Percentiles rank a stretch among this genome's conserved stretches.
Conservation (phyloP, 352 stramenopile genomes). For the Globisporangium okanoganense region DNA sequence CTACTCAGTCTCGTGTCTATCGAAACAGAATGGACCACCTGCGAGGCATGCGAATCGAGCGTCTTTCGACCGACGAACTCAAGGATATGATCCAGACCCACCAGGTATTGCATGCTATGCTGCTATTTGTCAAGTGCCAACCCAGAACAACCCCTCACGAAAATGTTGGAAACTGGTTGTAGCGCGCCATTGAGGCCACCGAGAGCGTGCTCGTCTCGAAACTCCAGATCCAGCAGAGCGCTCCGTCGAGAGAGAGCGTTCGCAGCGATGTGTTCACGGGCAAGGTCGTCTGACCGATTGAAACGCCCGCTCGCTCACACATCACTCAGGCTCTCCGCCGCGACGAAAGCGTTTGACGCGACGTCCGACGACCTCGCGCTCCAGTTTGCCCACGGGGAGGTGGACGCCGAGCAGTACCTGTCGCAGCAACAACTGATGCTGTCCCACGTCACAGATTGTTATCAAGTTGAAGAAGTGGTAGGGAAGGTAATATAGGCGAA, state of each 20-base stretch:
- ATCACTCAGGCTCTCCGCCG: too few species aligned
- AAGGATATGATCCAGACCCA: constrained; percentile 61
- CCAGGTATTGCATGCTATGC: constrained; percentile 30
- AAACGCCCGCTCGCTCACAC: constrained; percentile 11
- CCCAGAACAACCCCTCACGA: too few species aligned
- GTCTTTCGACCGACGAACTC: constrained; percentile 27
- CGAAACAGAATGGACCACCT: constrained; percentile 37
- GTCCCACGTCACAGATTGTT: too few species aligned
- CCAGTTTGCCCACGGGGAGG: too few species aligned
- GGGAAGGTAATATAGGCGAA: too few species aligned
- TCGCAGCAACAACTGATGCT: too few species aligned
- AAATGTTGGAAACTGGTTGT: not conserved
- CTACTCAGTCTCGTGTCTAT: not conserved
- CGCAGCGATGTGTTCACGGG: too few species aligned
- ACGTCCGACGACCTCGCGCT: too few species aligned
- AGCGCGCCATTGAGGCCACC: constrained; percentile 49
- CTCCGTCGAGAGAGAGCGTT: not conserved
- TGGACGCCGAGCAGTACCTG: too few species aligned
- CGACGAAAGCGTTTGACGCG: too few species aligned
- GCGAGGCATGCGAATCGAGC: constrained; percentile 33
- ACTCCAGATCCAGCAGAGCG: constrained; percentile 27
- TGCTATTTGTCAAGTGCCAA: not conserved
- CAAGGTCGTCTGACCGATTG: not conserved
- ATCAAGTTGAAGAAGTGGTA: too few species aligned
- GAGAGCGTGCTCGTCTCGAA: constrained; percentile 54